Conservation (phyloP, 2,329 filamentous ascomycete species). For the Cryphonectria parasitica region DNA sequence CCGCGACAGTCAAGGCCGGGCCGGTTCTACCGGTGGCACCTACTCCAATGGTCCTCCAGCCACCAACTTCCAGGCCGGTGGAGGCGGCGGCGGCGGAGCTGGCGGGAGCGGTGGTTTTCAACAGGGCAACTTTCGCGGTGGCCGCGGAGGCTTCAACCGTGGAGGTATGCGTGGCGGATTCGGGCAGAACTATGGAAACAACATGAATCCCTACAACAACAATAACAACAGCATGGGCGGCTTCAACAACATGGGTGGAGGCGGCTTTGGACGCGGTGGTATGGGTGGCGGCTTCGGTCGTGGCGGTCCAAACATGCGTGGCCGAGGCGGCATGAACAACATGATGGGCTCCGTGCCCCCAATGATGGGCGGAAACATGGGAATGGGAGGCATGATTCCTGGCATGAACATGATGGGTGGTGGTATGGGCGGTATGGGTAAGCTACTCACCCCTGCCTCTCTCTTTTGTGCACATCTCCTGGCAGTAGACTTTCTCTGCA, state of each 20-base stretch:
- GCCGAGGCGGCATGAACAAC: constrained; percentile 58
- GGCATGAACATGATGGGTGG: constrained; percentile 49
- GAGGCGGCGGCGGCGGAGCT: constrained; percentile 41
- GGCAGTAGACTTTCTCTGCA: background rate
- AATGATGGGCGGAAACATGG: constrained; percentile 43
- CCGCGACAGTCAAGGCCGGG: constrained; percentile 64
- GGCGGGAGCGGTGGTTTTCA: constrained; percentile 29
- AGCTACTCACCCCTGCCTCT: constrained; percentile 37
- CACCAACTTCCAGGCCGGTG: constrained; percentile 41
- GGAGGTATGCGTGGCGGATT: constrained; percentile 52
- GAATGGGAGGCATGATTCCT: constrained; percentile 47
- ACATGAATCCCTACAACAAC: constrained; percentile 30
- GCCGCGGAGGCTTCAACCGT: constrained; percentile 55
- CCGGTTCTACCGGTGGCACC: constrained; percentile 46
- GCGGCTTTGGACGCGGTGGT: constrained; percentile 48
- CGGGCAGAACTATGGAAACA: constrained; percentile 49
- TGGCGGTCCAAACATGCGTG: constrained; percentile 54
- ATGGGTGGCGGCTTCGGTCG: constrained; percentile 58
- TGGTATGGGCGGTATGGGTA: constrained; percentile 58
- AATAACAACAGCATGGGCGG: constrained; percentile 53
- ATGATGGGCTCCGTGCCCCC: constrained; percentile 54
- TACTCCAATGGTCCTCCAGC: constrained; percentile 50
- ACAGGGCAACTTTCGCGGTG: constrained; percentile 48
- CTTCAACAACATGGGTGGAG: constrained; percentile 56
- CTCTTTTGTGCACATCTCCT: background rate